Evolutionary conservation across 176 grass and related monocot species (phyloP).

Genomic region (Aegilops tauschii): DNA sequence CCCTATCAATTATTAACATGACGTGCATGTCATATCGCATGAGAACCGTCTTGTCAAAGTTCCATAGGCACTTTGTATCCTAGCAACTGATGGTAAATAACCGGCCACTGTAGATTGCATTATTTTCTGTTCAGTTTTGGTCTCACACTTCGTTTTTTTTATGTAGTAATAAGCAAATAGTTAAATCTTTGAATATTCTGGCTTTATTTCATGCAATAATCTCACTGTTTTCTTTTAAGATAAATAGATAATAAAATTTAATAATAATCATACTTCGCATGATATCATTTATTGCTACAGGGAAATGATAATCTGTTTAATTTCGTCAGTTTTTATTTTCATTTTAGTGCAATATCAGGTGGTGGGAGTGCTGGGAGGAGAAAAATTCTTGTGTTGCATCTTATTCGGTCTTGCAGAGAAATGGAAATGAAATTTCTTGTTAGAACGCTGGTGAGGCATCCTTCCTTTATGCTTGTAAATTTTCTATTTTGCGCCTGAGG

Average conservation of each 20-base stretch:
- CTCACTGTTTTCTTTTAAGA: not conserved
- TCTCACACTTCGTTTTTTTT: conserved; percentile 18
- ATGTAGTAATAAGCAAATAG: conserved; percentile 11
- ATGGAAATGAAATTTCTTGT: conserved; percentile 96
- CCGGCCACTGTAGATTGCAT: not conserved
- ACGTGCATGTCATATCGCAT: not conserved
- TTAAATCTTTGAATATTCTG: not conserved
- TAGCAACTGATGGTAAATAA: conserved; percentile 23
- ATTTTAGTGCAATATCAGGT: conserved; percentile 71
- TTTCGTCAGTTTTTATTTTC: conserved; percentile 25
- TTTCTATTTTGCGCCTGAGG: conserved; percentile 16
- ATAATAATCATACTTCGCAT: not conserved
- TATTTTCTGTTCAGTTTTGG: not conserved
- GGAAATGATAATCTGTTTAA: conserved; percentile 1
- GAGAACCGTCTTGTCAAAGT: not conserved
- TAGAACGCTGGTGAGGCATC: conserved; percentile 75
- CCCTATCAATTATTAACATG: conserved; percentile 20
- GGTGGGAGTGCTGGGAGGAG: conserved; percentile 75
- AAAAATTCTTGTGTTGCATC: conserved; percentile 80
- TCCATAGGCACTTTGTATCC: not conserved
- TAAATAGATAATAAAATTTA: conserved; percentile 1
- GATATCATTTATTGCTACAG: not conserved
- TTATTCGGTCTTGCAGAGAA: conserved; percentile 94
- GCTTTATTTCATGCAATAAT: not conserved
- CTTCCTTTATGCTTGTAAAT: conserved; percentile 23